Percentiles rank a stretch among this genome's conserved stretches.
phyloP scores from a whole-genome alignment of 176 grass and related monocot species.

The Oryza punctata region DNA sequence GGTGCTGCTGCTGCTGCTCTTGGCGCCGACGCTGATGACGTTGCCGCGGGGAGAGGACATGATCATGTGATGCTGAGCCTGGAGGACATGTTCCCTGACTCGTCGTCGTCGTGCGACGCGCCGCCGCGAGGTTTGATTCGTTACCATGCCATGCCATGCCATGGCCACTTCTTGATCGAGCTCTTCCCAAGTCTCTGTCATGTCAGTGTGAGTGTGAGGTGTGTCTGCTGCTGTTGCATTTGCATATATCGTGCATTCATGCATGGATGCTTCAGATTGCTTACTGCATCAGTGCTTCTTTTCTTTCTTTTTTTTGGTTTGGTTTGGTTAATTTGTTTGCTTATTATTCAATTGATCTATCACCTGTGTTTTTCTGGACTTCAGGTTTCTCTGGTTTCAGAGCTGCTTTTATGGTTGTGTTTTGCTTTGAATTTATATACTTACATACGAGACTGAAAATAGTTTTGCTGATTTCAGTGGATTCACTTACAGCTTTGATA shows the following conservation, averaged over 20 bases:
- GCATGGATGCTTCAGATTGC: not conserved
- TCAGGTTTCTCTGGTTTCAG: not conserved
- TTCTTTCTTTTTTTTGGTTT: not conserved
- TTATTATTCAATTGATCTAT: not conserved
- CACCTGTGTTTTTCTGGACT: not conserved
- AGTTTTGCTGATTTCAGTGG: no score
- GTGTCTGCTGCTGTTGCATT: no score
- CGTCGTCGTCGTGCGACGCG: not conserved
- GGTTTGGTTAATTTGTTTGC: not conserved
- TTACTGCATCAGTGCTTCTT: not conserved
- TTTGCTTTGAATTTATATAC: no score
- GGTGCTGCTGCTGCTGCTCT: slow-evolving; percentile 2
- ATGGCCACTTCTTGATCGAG: no score
- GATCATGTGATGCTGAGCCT: slow-evolving; percentile 13
- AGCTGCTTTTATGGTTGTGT: no score
- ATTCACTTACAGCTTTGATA: no score
- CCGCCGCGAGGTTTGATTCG: slow-evolving; percentile 32
- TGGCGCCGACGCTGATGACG: no score
- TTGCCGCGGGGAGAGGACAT: not conserved
- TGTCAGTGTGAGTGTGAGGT: not conserved
- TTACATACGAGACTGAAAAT: no score
- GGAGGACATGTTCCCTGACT: not conserved
- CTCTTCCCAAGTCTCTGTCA: no score
- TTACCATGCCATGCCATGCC: no score
- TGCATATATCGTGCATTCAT: not conserved